phyloP scores from a whole-genome alignment of 495 filamentous ascomycete species.

The Geopyxis carbonaria region DNA sequence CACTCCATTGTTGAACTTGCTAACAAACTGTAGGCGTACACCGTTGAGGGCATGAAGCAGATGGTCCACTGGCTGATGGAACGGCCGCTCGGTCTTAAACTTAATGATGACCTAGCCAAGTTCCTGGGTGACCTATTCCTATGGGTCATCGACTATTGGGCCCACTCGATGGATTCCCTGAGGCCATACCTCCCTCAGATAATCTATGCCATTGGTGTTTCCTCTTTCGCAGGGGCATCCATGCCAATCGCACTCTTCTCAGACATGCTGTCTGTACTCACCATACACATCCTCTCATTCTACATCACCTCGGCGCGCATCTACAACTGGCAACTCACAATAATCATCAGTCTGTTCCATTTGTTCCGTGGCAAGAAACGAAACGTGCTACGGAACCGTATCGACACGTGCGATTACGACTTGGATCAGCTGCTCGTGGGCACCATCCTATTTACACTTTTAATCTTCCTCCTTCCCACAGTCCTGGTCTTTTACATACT shows the following conservation, averaged over 20 bases:
- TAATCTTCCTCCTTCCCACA: slow-evolving; percentile 90
- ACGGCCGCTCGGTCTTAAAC: slow-evolving; percentile 92
- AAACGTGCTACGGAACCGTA: slow-evolving; percentile 90
- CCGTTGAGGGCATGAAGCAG: slow-evolving; percentile 69
- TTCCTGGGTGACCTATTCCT: slow-evolving; percentile 91
- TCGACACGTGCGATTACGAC: slow-evolving; percentile 97
- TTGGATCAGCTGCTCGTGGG: slow-evolving; percentile 93
- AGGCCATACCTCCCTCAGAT: slow-evolving; percentile 66
- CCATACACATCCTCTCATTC: slow-evolving; percentile 92
- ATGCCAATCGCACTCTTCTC: slow-evolving; percentile 96
- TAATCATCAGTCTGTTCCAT: slow-evolving; percentile 92
- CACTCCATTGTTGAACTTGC: not conserved
- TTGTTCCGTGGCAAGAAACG: slow-evolving; percentile 95
- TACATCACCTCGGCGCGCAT: slow-evolving; percentile 93
- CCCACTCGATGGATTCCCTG: slow-evolving; percentile 37
- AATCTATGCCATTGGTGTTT: slow-evolving; percentile 86
- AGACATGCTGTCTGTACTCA: slow-evolving; percentile 79
- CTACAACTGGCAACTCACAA: slow-evolving; percentile 95
- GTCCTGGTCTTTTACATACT: slow-evolving; percentile 93
- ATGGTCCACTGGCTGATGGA: slow-evolving; percentile 94
- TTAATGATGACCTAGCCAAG: slow-evolving; percentile 83
- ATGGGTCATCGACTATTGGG: slow-evolving; percentile 98
- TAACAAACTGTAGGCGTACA: slow-evolving; percentile 39
- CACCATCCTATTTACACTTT: slow-evolving; percentile 87
- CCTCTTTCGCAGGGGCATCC: slow-evolving; percentile 84